Percentiles rank a stretch among this genome's conserved stretches.
These are phyloP conservation scores for Yarrowia sp. DNA, from an alignment of 805 yeast genomes.

Conservation along the genomic window DNA sequence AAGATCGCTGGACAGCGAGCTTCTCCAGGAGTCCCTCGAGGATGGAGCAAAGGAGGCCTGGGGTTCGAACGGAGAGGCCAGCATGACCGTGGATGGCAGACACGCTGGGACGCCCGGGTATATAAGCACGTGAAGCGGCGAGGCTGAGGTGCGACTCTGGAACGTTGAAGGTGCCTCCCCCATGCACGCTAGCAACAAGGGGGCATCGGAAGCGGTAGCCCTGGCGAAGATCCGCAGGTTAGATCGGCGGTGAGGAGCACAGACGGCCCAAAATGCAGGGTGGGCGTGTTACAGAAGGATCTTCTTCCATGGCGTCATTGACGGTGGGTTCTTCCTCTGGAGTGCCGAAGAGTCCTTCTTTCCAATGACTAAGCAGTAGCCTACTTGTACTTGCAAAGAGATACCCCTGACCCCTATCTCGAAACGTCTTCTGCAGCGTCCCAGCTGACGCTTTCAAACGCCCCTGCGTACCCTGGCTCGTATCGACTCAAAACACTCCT, in stretches of 20 bases:
- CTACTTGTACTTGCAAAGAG: no score
- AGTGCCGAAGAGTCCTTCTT: no score
- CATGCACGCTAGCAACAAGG: neutral
- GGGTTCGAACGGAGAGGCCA: slow-evolving; percentile 11
- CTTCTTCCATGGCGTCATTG: no score
- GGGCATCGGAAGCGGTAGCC: neutral
- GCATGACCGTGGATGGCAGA: neutral
- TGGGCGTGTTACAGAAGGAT: no score
- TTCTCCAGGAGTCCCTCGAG: neutral
- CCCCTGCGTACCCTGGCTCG: slow-evolving; percentile 18
- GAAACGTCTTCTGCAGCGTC: neutral
- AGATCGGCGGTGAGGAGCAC: no score
- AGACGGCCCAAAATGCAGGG: no score
- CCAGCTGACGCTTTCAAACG: neutral
- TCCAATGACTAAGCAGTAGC: no score
- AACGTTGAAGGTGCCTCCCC: neutral
- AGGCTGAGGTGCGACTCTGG: neutral
- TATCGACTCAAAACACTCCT: no score
- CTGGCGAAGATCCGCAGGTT: neutral
- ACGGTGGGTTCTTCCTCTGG: no score
- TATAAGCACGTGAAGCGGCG: neutral
- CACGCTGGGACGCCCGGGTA: neutral
- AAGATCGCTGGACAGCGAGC: neutral
- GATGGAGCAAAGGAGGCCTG: neutral
- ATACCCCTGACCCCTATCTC: neutral